Conservation (phyloP, 2,329 filamentous ascomycete genomes). For the Dactylellina leptospora region DNA sequence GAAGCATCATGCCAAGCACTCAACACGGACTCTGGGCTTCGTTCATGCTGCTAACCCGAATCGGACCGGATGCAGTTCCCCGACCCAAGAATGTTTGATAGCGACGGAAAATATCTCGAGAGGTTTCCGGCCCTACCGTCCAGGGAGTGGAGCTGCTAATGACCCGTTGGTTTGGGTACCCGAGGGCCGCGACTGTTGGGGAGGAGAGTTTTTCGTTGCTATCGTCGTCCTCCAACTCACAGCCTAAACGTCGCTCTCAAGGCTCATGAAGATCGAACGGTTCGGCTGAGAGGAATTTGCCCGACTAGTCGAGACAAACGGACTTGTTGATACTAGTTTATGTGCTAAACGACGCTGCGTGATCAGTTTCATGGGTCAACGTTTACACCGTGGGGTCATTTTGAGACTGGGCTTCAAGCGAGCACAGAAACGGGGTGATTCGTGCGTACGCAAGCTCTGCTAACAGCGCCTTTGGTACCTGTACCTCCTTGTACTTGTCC, state of each 20-base stretch:
- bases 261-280: constrained; percentile 19
- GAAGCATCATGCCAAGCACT: constrained; percentile 30
- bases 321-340: constrained; percentile 4
- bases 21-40: constrained; percentile 25
- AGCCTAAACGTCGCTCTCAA: neutral
- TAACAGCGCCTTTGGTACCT: neutral
- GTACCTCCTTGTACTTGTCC: neutral
- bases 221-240: neutral
- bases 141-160: constrained; percentile 18
- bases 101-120: constrained; percentile 18
- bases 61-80: constrained; percentile 50
- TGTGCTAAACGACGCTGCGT: neutral
- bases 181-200: constrained; percentile 10
- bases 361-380: constrained; percentile 1
- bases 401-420: neutral
- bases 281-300: constrained; percentile 5
- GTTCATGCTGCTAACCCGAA: constrained; percentile 39
- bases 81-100: constrained; percentile 36
- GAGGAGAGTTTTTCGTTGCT: neutral
- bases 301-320: constrained; percentile 2
- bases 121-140: constrained; percentile 39
- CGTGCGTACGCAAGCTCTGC: constrained; percentile 9
- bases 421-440: constrained; percentile 20
- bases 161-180: constrained; percentile 43
- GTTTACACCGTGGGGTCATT: neutral